A percentile compares a stretch with the other conserved stretches of the same genome.
Evolutionary conservation across 768 basidiomycete genomes (phyloP).

Genomic region (Boletus patriciae): DNA sequence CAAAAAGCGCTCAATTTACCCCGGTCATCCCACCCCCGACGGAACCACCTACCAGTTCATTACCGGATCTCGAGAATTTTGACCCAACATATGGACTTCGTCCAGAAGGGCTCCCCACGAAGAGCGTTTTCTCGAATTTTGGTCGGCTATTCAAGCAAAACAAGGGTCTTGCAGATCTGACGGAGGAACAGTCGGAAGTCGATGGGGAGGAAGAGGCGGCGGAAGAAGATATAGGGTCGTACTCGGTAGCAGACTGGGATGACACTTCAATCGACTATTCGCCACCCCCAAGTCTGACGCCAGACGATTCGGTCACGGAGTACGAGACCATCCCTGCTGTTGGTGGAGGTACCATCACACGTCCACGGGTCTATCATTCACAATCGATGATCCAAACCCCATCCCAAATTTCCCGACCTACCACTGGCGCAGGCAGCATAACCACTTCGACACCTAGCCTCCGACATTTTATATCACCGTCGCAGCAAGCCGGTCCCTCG

Average conservation of each 20-base stretch:
- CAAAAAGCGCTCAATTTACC: constrained; percentile 17
- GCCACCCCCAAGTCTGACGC: constrained; percentile 43
- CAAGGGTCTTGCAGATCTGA: constrained; percentile 76
- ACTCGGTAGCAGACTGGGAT: constrained; percentile 72
- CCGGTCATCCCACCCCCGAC: constrained; percentile 20
- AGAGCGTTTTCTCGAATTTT: constrained; percentile 79
- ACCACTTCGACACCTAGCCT: background rate
- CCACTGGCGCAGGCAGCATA: constrained; percentile 58
- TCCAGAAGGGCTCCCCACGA: constrained; percentile 85
- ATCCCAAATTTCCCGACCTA: constrained; percentile 16
- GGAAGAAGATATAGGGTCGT: constrained; percentile 43
- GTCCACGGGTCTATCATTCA: constrained; percentile 82
- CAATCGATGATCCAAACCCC: constrained; percentile 71
- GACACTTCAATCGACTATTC: constrained; percentile 50
- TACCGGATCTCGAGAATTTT: constrained; percentile 71
- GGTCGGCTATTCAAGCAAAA: constrained; percentile 67
- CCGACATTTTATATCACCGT: constrained; percentile 5
- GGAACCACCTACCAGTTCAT: constrained; percentile 31
- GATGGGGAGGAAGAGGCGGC: constrained; percentile 37
- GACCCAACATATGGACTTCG: constrained; percentile 96
- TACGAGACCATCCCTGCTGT: constrained; percentile 91
- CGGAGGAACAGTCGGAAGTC: constrained; percentile 56
- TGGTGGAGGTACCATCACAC: constrained; percentile 83
- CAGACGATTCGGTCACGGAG: constrained; percentile 52
- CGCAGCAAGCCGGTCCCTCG: constrained; percentile 34